Evolutionary conservation across 495 filamentous ascomycete genomes (phyloP).

Genomic region (Hypoxylon cercidicola): DNA sequence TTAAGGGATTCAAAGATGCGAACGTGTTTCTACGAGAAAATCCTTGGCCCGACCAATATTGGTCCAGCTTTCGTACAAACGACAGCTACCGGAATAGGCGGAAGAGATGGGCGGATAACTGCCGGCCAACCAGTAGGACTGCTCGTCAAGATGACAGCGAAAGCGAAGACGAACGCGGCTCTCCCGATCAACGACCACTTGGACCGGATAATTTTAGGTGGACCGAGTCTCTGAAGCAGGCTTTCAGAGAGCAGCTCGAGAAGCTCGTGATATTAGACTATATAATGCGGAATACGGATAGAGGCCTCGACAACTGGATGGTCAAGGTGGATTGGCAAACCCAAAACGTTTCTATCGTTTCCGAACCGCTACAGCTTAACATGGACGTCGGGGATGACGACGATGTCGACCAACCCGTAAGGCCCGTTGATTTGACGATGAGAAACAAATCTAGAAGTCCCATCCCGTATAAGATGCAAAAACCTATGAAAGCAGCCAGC

Average conservation of each 20-base stretch:
- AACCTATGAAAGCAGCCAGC: slow-evolving; percentile 83
- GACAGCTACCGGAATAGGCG: slow-evolving; percentile 77
- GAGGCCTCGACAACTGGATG: slow-evolving; percentile 99
- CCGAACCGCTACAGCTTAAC: slow-evolving; percentile 79
- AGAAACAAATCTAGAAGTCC: slow-evolving; percentile 56
- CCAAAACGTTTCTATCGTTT: slow-evolving; percentile 83
- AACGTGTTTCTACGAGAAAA: slow-evolving; percentile 94
- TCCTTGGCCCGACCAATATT: slow-evolving; percentile 96
- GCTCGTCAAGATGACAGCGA: slow-evolving; percentile 74
- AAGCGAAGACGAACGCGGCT: slow-evolving; percentile 63
- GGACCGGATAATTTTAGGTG: slow-evolving; percentile 74
- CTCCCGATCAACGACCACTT: slow-evolving; percentile 46
- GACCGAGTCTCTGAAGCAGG: slow-evolving; percentile 89
- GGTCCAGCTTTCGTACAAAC: slow-evolving; percentile 76
- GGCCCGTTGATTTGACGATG: slow-evolving; percentile 65
- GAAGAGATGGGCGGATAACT: slow-evolving; percentile 82
- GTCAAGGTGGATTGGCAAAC: slow-evolving; percentile 90
- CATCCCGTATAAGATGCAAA: slow-evolving; percentile 78
- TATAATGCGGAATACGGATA: slow-evolving; percentile 98
- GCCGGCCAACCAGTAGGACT: slow-evolving; percentile 73
- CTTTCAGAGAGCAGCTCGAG: slow-evolving; percentile 93
- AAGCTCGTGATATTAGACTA: slow-evolving; percentile 98
- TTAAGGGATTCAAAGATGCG: slow-evolving; percentile 96
- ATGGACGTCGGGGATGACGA: slow-evolving; percentile 60
- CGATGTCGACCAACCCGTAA: slow-evolving; percentile 60